A percentile compares a stretch with the other conserved stretches of the same genome.
These are phyloP conservation scores for Triticum monococcum DNA, from an alignment of 176 grass and related monocot genomes.

Conservation along the genomic window DNA sequence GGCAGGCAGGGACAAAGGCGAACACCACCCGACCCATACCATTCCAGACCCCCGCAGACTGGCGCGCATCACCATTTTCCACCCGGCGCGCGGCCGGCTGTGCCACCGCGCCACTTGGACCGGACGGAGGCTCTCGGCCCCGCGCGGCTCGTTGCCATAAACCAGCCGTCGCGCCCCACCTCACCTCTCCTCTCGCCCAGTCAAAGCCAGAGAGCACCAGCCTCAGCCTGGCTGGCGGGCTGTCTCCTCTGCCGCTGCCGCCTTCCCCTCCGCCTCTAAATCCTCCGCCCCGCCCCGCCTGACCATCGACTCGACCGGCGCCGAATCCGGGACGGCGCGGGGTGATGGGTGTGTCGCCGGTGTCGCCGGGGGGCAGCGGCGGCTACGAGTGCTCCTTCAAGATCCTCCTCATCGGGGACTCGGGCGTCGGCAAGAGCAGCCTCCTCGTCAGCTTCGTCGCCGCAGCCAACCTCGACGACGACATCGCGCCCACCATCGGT, in stretches of 20 bases:
- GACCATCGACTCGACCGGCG: background rate
- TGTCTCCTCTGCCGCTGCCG: conserved; percentile 1
- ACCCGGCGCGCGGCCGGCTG: background rate
- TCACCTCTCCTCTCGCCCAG: background rate
- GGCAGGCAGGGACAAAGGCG: background rate
- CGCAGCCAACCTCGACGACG: conserved; percentile 45
- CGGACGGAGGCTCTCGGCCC: background rate
- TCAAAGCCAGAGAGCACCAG: conserved; percentile 23
- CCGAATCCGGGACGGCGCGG: background rate
- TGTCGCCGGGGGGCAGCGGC: conserved; percentile 30
- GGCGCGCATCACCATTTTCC: too few relatives aligned
- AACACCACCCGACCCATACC: background rate
- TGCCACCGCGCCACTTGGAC: background rate
- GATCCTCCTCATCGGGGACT: conserved; percentile 91
- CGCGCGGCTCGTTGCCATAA: background rate
- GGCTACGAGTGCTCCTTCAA: conserved; percentile 90
- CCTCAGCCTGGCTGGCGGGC: background rate
- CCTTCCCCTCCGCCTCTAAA: background rate
- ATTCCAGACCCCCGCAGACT: background rate
- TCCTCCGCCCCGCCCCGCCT: background rate
- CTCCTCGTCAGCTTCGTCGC: conserved; percentile 88
- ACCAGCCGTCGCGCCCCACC: conserved; percentile 8
- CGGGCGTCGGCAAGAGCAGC: conserved; percentile 95
- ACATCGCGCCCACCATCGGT: conserved; percentile 87
- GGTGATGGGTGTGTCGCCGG: conserved; percentile 37